These are phyloP conservation scores for Pseudoturritis turrita DNA, from an alignment of 345 rosid species.

Conservation along the genomic window DNA sequence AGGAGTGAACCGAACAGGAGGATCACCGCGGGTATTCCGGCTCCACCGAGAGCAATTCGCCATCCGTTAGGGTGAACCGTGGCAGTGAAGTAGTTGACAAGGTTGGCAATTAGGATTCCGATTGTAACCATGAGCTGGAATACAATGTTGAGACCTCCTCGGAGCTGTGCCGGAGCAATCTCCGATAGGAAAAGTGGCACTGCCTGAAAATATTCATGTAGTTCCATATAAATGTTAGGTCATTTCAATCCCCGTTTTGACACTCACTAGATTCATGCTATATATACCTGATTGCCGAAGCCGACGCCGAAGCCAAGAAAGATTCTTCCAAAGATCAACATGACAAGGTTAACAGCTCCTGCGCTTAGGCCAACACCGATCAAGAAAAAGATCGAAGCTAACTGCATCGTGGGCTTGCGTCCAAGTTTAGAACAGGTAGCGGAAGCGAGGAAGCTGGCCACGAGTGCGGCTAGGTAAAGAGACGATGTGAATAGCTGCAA, in stretches of 20 bases:
- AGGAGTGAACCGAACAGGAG: conserved; percentile 43
- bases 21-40: conserved; percentile 44
- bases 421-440: conserved; percentile 42
- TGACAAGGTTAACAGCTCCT: conserved; percentile 33
- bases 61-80: conserved; percentile 47
- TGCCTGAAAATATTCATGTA: conserved; percentile 34
- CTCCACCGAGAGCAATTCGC: conserved; percentile 51
- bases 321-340: conserved; percentile 65
- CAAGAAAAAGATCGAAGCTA: conserved; percentile 64
- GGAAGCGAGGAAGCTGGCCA: conserved; percentile 60
- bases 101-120: conserved; percentile 58
- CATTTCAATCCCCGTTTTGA: not conserved
- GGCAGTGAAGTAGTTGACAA: conserved; percentile 48
- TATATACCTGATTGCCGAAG: conserved; percentile 59
- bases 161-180: conserved; percentile 45
- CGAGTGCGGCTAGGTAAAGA: conserved; percentile 65
- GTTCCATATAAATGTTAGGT: not conserved
- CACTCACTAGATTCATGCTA: not conserved
- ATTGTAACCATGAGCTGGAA: conserved; percentile 72
- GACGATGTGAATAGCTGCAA: conserved; percentile 76
- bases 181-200: conserved; percentile 67
- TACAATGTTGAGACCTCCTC: conserved; percentile 62
- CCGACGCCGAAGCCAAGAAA: conserved; percentile 67
- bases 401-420: conserved; percentile 66
- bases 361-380: conserved; percentile 50